Evolutionary conservation across 129 eudicot species (phyloP).

Genomic region (Deinandra increscens): DNA sequence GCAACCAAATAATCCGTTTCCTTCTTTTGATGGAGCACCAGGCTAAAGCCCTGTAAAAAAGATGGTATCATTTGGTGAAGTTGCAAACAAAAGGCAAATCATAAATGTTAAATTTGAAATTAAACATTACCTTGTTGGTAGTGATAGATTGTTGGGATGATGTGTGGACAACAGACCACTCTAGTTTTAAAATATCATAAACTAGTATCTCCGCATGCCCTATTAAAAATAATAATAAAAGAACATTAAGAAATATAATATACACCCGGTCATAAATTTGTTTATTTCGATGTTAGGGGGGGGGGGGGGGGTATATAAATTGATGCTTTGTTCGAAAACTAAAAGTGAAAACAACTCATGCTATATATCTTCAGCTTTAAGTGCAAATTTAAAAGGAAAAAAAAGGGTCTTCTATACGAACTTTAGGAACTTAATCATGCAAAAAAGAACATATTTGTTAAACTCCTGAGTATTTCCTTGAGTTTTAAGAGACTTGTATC

Average conservation of each 20-base stretch:
- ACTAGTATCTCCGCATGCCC: conserved; percentile 83
- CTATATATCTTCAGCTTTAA: not conserved
- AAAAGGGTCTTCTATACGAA: not conserved
- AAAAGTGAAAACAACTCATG: not conserved
- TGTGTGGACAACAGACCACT: conserved; percentile 76
- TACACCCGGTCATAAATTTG: not conserved
- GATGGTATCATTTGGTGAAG: conserved; percentile 13
- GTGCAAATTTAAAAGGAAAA: not conserved
- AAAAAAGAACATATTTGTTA: not conserved
- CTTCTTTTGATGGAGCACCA: conserved; percentile 76
- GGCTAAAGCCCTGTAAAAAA: conserved; percentile 77
- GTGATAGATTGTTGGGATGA: conserved; percentile 76
- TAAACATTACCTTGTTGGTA: conserved; percentile 61
- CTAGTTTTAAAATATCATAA: conserved; percentile 70
- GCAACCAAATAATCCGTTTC: conserved; percentile 84
- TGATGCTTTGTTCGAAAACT: conserved; percentile 1
- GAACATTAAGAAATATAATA: not conserved
- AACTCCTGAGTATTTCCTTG: not conserved
- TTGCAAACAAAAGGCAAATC: conserved; percentile 15
- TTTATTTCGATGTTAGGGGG: not conserved
- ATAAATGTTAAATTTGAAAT: not conserved
- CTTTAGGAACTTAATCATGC: not conserved
- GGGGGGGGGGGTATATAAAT: not conserved
- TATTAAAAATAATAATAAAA: conserved; percentile 26
- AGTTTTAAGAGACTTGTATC: not conserved